Conservation (phyloP, 768 basidiomycete species). For the Lyophyllum atratum region DNA sequence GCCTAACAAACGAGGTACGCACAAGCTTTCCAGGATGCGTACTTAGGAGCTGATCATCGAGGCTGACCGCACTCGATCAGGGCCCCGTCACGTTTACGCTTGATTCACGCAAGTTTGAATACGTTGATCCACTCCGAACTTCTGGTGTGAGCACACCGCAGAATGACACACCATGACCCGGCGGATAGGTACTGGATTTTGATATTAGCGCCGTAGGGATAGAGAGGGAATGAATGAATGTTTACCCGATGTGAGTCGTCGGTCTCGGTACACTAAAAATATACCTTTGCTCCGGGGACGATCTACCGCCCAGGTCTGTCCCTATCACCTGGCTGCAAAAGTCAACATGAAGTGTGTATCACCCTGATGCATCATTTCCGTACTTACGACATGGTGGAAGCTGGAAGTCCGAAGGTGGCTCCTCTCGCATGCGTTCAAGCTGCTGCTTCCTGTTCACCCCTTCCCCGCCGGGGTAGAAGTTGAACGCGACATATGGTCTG, state of each 20-base stretch:
- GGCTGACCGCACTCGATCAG: slow-evolving; percentile 35
- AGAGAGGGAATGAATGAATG: slow-evolving; percentile 1
- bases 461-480: neutral
- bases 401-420: neutral
- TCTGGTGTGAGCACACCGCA: slow-evolving; percentile 12
- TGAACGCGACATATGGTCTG: neutral
- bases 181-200: neutral
- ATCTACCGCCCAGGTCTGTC: neutral
- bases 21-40: slow-evolving; percentile 27
- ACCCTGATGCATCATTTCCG: neutral
- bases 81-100: slow-evolving; percentile 86
- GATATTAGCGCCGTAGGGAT: neutral
- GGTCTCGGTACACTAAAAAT: neutral
- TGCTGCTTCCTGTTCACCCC: neutral
- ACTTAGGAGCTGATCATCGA: slow-evolving; percentile 34
- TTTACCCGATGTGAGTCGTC: slow-evolving; percentile 3
- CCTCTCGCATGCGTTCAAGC: neutral
- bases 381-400: neutral
- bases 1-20: slow-evolving; percentile 81
- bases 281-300: neutral
- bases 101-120: slow-evolving; percentile 80
- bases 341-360: neutral
- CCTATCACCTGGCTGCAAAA: neutral
- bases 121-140: slow-evolving; percentile 35
- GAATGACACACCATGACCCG: slow-evolving; percentile 1